Evolutionary conservation across 306 rosid species (phyloP), one percentile per base, ranked within the genome.

Genomic region (Castanea mollissima): DNA sequence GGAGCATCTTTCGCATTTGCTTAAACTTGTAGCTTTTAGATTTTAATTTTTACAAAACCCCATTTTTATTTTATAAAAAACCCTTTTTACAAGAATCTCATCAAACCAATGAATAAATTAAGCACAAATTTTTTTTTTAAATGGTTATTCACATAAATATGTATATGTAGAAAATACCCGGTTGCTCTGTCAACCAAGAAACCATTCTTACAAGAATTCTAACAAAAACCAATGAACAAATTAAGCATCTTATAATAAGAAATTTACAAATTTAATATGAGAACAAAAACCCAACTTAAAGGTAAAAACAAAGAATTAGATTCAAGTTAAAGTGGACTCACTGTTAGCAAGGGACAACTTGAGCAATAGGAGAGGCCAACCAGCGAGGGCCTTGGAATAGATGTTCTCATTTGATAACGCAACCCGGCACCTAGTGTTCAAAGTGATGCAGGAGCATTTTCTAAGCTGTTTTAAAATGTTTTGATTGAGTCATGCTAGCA

Each of bases 301-400:
- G 34, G 34, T 12, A 23, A 72, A 49, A 49, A 32, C 23, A 44
- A 2, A 20, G 5, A 20, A 19, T 38, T 19, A 7, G 31, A 21
- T 27, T 27, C 49, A 5, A 77, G 16, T 3, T 38, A 35, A 75
- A 18, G 9, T 8, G 68, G 18, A 76, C 93, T 84, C 56, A 88
- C 91, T 87, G 74, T 84, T 76, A 71, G 83, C 90, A 8, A 87
- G 71, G 34, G 91, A 90, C n/a, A 87, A 76, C 75, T 90, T 90
- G 59, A 90, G 89, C 55, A 84, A 54, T 83, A 86, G 81, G 20
- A 90, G 93, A 65, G 93, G 82, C 11, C 89, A 86, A 77, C 65
- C 78, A 5, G 23, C 21, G 34, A 73, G 60, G 21, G 85, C 59
- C 70, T 2, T 46, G 56, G 84, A 75, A 63, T 58, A 76, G 65